These are phyloP conservation scores for Pisolithus orientalis DNA, from an alignment of 768 basidiomycete species.

Conservation along the genomic window DNA sequence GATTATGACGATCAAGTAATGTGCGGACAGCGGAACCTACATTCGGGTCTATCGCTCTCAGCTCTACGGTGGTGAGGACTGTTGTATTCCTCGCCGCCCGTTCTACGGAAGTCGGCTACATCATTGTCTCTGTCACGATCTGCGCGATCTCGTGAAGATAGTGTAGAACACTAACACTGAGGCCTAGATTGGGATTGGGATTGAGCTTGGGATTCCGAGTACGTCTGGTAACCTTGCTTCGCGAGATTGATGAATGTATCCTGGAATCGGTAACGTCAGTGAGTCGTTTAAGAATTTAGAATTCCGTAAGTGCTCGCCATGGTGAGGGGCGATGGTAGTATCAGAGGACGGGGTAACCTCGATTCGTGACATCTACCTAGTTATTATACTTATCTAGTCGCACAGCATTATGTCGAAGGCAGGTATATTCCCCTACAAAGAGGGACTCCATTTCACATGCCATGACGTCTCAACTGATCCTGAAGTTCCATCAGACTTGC, in stretches of 20 bases:
- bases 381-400: background rate
- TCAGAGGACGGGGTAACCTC: background rate
- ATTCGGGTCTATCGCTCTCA: slow-evolving; percentile 13
- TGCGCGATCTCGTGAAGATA: slow-evolving; percentile 5
- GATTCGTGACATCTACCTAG: background rate
- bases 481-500: background rate
- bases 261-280: slow-evolving; percentile 26
- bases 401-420: background rate
- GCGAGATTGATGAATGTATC: slow-evolving; percentile 66
- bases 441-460: background rate
- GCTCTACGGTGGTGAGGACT: slow-evolving; percentile 40
- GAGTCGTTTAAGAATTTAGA: background rate
- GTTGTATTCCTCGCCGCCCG: slow-evolving; percentile 63
- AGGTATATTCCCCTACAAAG: background rate
- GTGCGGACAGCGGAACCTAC: slow-evolving; percentile 9
- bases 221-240: slow-evolving; percentile 56
- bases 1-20: slow-evolving; percentile 3
- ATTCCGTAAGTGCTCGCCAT: slow-evolving; percentile 17
- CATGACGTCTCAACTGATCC: background rate
- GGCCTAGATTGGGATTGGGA: background rate
- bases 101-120: slow-evolving; percentile 42
- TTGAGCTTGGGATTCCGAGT: slow-evolving; percentile 23
- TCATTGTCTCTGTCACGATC: slow-evolving; percentile 2
- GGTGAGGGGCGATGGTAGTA: background rate
- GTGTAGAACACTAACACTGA: too few species aligned